Percentiles rank a stretch among this genome's conserved stretches.
phyloP scores from a whole-genome alignment of 129 eudicot species.

The Apium graveolens region DNA sequence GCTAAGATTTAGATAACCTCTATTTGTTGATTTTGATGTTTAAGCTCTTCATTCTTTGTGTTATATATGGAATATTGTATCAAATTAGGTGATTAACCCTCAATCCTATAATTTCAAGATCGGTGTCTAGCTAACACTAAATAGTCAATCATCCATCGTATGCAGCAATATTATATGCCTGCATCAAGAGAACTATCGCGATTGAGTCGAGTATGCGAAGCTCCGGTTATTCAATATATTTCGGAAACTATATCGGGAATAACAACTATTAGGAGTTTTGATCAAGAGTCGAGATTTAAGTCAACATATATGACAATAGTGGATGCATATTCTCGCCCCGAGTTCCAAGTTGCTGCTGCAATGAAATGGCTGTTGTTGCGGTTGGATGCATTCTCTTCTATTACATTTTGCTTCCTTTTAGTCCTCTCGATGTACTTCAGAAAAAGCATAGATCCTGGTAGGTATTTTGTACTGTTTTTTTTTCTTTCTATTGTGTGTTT shows the following conservation, averaged over 20 bases:
- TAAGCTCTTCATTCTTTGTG: too few relatives aligned
- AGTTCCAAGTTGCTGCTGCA: conserved; percentile 79
- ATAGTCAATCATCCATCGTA: background rate
- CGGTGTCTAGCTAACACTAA: background rate
- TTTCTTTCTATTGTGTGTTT: too few relatives aligned
- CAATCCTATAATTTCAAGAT: too few relatives aligned
- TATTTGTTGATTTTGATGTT: too few relatives aligned
- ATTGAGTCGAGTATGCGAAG: conserved; percentile 77
- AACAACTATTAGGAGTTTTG: conserved; percentile 78
- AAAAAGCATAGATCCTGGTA: background rate
- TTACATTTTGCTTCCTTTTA: background rate
- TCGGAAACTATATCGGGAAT: conserved; percentile 92
- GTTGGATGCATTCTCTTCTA: background rate
- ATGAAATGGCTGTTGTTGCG: conserved; percentile 94
- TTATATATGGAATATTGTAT: too few relatives aligned
- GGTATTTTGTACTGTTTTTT: background rate
- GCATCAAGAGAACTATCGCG: conserved; percentile 93
- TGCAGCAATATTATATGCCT: conserved; percentile 74
- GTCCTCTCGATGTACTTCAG: background rate
- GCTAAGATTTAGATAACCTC: too few relatives aligned
- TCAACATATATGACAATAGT: conserved; percentile 58
- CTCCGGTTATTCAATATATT: conserved; percentile 90
- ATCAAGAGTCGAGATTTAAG: conserved; percentile 58
- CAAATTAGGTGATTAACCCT: too few relatives aligned
- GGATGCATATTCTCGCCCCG: conserved; percentile 67